A percentile compares a stretch with the other conserved stretches of the same genome.
phyloP scores from a whole-genome alignment of 345 rosid species.

The Populus nigra region DNA sequence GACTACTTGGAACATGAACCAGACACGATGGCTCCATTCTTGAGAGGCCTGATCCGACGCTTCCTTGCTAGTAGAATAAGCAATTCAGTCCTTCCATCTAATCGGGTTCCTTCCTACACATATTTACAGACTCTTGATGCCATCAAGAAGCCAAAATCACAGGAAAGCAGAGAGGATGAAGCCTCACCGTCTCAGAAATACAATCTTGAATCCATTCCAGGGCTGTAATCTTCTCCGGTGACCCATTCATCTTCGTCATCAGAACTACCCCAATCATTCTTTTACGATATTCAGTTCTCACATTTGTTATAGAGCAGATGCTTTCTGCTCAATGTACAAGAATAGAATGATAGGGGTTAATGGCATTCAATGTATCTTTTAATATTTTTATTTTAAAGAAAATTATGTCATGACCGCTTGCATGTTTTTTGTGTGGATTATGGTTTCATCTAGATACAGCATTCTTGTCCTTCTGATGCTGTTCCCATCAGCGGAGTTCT shows the following conservation, averaged over 20 bases:
- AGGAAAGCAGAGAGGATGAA: conserved; percentile 49
- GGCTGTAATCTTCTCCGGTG: conserved; percentile 49
- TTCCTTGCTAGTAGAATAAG: conserved; percentile 94
- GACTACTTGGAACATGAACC: conserved; percentile 92
- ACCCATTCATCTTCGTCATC: neutral
- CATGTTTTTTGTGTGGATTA: neutral
- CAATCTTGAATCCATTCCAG: conserved; percentile 88
- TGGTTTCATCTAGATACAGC: neutral
- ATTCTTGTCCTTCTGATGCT: neutral
- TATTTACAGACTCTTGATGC: conserved; percentile 68
- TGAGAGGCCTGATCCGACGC: conserved; percentile 85
- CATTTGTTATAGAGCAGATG: conserved; percentile 8
- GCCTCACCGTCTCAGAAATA: conserved; percentile 53
- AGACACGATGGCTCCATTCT: conserved; percentile 92
- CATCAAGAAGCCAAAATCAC: conserved; percentile 50
- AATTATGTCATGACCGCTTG: neutral
- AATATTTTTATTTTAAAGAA: too few relatives aligned
- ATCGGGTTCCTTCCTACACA: conserved; percentile 58
- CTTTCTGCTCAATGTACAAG: neutral
- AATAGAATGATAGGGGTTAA: neutral
- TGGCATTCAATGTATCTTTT: neutral
- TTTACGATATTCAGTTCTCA: neutral
- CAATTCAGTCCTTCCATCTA: conserved; percentile 59
- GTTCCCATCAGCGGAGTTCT: neutral
- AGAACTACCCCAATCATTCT: conserved; percentile 19